Evolutionary conservation across 345 rosid genomes (phyloP), one percentile per base, ranked within the genome.

Genomic region (Ceriops decandra): DNA sequence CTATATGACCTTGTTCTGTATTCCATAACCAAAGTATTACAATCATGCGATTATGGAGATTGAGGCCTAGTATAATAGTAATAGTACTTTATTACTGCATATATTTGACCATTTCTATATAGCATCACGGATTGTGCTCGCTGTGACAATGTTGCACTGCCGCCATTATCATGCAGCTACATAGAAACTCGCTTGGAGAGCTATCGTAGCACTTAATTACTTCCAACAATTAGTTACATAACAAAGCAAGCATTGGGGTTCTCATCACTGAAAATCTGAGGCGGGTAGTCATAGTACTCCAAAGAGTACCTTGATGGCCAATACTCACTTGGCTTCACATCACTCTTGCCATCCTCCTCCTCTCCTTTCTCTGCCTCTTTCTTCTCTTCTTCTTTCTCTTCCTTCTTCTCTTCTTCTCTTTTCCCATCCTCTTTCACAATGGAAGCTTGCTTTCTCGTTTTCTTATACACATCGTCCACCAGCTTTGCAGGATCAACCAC

Each of bases 241-340:
- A 86, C 60, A 60, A 76, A 73, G 80, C 95, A 88, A 32, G 87
- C 91, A 70, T 86, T 81, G 5, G 95, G 95, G 65, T 88, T 88
- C 61, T 88, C 91, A 24, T 88, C 95, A 32, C 95, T 88, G 73
- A 88, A 88, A 32, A 88, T 65, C 68, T 85, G 76, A 63, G 84
- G 77, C 5, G 81, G 57, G 62, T 80, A 84, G 49, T 80, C 76
- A 58, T 74, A 73, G 66, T 42, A 42, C 49, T 85, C 91, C 57
- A 60, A 72, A 60, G 70, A 65, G 57, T 54, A 21, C 71, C 36
- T 83, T 19, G 87, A 57, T 36, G 85, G 76, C 84, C 83, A 80
- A 64, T 83, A 73, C 36, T 88, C 91, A 42, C 60, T 82, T 70
- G 73, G 53, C 74, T 78, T 85, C 36, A 86, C 69, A 13, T 82